These are phyloP conservation scores for Uronychia setigera DNA, from an alignment of 73 alveolate genomes.

Conservation along the genomic window DNA sequence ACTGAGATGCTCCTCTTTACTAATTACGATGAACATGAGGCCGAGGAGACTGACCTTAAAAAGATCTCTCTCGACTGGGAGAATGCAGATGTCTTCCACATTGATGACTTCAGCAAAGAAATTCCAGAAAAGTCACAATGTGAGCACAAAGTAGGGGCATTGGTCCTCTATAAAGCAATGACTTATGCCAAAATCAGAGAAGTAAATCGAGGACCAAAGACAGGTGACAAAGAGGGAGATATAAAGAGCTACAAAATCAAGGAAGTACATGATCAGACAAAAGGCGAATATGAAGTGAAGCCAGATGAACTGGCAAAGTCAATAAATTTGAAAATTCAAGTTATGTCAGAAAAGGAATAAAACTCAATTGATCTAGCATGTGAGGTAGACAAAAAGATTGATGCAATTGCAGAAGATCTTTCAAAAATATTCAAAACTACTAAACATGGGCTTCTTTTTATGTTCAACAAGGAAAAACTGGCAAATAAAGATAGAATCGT, in stretches of 20 bases:
- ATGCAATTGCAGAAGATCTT: background rate
- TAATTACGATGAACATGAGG: background rate
- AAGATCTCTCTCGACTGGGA: background rate
- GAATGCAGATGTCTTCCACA: background rate
- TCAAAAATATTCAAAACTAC: background rate
- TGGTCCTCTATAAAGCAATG: background rate
- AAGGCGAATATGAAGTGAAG: background rate
- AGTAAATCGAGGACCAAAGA: background rate
- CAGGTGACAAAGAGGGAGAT: background rate
- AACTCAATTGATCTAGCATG: background rate
- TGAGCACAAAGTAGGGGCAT: background rate
- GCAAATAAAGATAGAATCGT: background rate
- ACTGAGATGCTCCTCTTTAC: background rate
- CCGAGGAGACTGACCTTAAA: background rate
- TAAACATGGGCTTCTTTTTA: background rate
- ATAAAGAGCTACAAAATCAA: background rate
- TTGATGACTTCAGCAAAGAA: background rate
- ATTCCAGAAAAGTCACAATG: background rate
- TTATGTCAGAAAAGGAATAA: background rate
- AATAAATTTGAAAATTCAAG: background rate
- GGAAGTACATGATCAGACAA: background rate
- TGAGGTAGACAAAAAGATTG: background rate
- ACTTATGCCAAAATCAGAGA: background rate
- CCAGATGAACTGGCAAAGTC: background rate
- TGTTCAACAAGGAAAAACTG: background rate